phyloP scores from a whole-genome alignment of 1,284 basidiomycete species.

The Malassezia globosa region DNA sequence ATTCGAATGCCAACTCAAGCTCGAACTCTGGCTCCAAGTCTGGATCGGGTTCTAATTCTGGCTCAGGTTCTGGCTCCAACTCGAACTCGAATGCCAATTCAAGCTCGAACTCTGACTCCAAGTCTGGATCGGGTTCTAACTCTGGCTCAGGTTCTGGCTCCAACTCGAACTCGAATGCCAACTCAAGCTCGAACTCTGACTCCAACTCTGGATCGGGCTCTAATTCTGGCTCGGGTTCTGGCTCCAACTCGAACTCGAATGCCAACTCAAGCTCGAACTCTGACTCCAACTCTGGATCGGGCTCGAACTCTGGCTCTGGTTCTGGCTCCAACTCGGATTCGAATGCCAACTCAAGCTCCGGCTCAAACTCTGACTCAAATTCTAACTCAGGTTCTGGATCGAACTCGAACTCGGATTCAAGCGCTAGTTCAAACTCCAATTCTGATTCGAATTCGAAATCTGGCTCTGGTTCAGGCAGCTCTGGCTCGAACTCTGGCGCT shows the following conservation, averaged over 20 bases:
- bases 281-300: not conserved
- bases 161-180: not conserved
- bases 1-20: slow-evolving; percentile 3
- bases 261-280: slow-evolving; percentile 5
- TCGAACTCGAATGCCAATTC: slow-evolving; percentile 5
- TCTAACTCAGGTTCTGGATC: not conserved
- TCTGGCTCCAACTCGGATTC: slow-evolving; percentile 8
- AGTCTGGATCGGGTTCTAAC: slow-evolving; percentile 4
- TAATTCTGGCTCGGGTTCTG: slow-evolving; percentile 2
- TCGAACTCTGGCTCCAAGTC: slow-evolving; percentile 7
- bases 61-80: slow-evolving; percentile 1
- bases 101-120: slow-evolving; percentile 1
- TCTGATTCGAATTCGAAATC: slow-evolving; percentile 6
- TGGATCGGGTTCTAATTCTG: slow-evolving; percentile 4
- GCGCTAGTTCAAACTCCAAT: slow-evolving; percentile 3
- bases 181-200: slow-evolving; percentile 3
- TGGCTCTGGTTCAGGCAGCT: not conserved
- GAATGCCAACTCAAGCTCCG: not conserved
- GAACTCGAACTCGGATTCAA: not conserved
- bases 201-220: slow-evolving; percentile 5
- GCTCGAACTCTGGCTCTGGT: slow-evolving; percentile 1
- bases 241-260: slow-evolving; percentile 2
- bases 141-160: slow-evolving; percentile 9
- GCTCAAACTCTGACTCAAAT: not conserved
- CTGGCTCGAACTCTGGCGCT: slow-evolving; percentile 1